These are phyloP conservation scores for Verticillium longisporum DNA, from an alignment of 2,329 filamentous ascomycete species.

Conservation along the genomic window DNA sequence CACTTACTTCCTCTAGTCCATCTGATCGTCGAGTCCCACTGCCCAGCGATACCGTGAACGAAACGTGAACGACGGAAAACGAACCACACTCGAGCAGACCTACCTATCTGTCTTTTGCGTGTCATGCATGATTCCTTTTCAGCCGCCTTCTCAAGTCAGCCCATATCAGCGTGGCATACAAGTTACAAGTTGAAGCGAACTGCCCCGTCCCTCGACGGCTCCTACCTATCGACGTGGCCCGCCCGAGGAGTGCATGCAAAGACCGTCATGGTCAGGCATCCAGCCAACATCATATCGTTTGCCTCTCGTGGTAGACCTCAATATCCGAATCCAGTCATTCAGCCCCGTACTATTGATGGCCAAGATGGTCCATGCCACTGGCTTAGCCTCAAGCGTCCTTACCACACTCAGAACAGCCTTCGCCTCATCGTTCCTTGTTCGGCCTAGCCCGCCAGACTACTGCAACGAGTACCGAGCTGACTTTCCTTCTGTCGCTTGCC, in stretches of 20 bases:
- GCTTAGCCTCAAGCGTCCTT: background rate
- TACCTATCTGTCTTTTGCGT: too few species aligned
- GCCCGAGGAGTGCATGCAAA: background rate
- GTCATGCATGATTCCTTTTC: too few species aligned
- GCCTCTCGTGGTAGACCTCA: conserved; percentile 44
- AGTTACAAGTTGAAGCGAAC: too few species aligned
- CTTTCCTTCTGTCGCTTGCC: background rate
- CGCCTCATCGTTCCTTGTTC: background rate
- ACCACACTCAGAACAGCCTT: background rate
- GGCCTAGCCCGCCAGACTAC: background rate
- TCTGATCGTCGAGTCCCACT: too few species aligned
- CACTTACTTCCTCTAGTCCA: too few species aligned
- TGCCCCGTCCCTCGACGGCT: too few species aligned
- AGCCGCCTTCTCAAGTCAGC: too few species aligned
- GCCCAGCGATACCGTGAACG: too few species aligned
- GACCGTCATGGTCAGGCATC: background rate
- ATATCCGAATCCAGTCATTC: conserved; percentile 44
- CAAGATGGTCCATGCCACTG: background rate
- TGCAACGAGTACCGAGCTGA: background rate
- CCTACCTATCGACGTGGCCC: background rate
- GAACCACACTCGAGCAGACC: too few species aligned
- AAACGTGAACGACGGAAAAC: too few species aligned
- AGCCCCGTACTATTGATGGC: background rate
- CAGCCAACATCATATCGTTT: conserved; percentile 16
- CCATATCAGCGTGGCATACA: too few species aligned